Conservation (phyloP, 2,329 filamentous ascomycete genomes). For the Trichophyton simii region DNA sequence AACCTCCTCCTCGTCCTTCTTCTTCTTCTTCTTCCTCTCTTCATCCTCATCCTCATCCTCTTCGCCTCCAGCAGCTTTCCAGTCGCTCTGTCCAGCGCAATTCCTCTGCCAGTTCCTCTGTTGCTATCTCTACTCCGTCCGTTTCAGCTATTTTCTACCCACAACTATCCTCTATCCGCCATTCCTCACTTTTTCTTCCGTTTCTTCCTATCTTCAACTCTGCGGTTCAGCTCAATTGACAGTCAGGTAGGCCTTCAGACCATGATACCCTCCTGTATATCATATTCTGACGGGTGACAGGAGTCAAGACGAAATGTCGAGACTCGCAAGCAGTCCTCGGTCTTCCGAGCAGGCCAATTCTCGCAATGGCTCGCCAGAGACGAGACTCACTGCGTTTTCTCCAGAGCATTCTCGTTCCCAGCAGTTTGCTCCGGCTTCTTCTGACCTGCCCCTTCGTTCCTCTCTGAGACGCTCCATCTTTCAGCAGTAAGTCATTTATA, state of each 20-base stretch:
- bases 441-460: neutral
- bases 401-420: constrained; percentile 44
- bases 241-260: neutral
- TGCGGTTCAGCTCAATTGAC: neutral
- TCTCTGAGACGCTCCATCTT: neutral
- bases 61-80: constrained; percentile 1
- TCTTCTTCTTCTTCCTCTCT: neutral
- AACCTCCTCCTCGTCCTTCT: constrained; percentile 1
- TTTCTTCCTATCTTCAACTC: neutral
- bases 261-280: too few species aligned
- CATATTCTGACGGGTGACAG: neutral
- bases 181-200: constrained; percentile 13
- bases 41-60: neutral
- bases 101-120: neutral
- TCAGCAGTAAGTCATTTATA: neutral
- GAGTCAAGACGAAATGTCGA: constrained; percentile 17
- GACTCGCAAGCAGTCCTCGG: constrained; percentile 25
- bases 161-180: neutral
- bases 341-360: constrained; percentile 42
- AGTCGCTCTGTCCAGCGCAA: constrained; percentile 2
- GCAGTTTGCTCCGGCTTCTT: constrained; percentile 4
- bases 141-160: neutral
- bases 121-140: constrained; percentile 6
- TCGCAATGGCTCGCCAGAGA: constrained; percentile 52
- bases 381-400: constrained; percentile 51